Evolutionary conservation across 495 filamentous ascomycete genomes (phyloP), one percentile per base, ranked within the genome.

Genomic region (Arthonia radiata): DNA sequence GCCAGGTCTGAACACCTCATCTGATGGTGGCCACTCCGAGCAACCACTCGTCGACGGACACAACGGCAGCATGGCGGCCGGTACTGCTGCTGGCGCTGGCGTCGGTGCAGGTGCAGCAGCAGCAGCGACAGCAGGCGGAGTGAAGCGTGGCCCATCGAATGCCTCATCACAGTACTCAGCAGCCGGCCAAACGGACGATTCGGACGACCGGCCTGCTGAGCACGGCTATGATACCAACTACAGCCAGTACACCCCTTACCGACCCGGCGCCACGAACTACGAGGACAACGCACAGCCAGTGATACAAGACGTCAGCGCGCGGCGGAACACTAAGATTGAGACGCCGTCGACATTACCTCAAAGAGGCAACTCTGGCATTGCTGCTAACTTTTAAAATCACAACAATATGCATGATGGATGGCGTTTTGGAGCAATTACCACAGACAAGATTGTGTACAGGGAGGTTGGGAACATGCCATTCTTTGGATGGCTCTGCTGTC

Each of bases 311-410:
- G 80, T 92, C 17, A 67, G 68, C 35, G 86, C 86, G 2, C 58
- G 86, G 34, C 61, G 86, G 30, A 91, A 92, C 43, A 93, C 86
- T 13, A 66, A 80, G 24, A 93, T 97, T 26, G 79, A 94, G 46
- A 91, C 75, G 41, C 74, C 80, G 2, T 57, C 56, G 3, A 70
- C 89, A 19, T 82, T 75, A 37, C 81, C 80, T 7, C 73, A 82
- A 43, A 79, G 86, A 55, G 72, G 67, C 15, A 90, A 75, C 39
- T 77, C 80, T 16, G 86, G 86, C 26, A 97, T 97, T 41, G 78
- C 86, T n/a, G 86, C 93, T 44, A 97, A 97, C 39, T 97, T 97
- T 39, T 97, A 59, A 33, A n/a, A n/a, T n/a, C n/a, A n/a, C n/a
- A n/a, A n/a, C n/a, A n/a, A n/a, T n/a, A n/a, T n/a, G n/a, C n/a